Evolutionary conservation across 75 land plant genomes (phyloP).

Genomic region (Chamaecyparis obtusa): DNA sequence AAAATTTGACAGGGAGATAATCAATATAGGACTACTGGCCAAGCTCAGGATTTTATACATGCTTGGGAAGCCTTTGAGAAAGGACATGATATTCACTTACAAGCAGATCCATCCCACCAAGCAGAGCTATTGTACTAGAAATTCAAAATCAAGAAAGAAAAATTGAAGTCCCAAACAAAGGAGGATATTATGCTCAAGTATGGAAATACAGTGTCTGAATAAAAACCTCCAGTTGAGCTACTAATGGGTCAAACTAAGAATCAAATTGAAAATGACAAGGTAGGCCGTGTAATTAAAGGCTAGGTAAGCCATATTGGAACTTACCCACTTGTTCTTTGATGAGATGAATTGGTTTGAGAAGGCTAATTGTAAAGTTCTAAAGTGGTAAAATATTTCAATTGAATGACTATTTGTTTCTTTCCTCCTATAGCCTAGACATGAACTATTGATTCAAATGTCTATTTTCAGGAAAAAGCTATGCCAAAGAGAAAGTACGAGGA

Average conservation of each 20-base stretch:
- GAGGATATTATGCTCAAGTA: conserved; percentile 76
- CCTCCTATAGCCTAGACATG: too few relatives aligned
- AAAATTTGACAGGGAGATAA: too few relatives aligned
- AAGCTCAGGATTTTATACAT: conserved; percentile 87
- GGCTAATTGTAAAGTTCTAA: too few relatives aligned
- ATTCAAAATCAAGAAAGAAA: conserved; percentile 69
- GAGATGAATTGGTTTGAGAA: too few relatives aligned
- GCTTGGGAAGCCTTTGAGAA: conserved; percentile 90
- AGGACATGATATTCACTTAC: conserved; percentile 88
- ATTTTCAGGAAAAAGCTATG: conserved; percentile 70
- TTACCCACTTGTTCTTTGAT: too few relatives aligned
- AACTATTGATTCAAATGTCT: too few relatives aligned
- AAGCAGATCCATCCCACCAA: conserved; percentile 87
- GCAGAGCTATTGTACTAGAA: conserved; percentile 67
- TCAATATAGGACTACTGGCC: conserved; percentile 72
- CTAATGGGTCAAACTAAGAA: conserved; percentile 80
- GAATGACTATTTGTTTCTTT: too few relatives aligned
- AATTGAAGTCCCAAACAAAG: conserved; percentile 61
- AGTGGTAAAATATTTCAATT: too few relatives aligned
- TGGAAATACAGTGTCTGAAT: conserved; percentile 79
- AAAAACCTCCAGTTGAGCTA: conserved; percentile 65
- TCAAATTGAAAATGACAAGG: conserved; percentile 84
- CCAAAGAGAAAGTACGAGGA: conserved; percentile 93
- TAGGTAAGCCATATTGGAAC: too few relatives aligned
- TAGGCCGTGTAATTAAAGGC: conserved; percentile 83